phyloP scores from a whole-genome alignment of 2,329 filamentous ascomycete genomes.

The Microsporum audouinii region DNA sequence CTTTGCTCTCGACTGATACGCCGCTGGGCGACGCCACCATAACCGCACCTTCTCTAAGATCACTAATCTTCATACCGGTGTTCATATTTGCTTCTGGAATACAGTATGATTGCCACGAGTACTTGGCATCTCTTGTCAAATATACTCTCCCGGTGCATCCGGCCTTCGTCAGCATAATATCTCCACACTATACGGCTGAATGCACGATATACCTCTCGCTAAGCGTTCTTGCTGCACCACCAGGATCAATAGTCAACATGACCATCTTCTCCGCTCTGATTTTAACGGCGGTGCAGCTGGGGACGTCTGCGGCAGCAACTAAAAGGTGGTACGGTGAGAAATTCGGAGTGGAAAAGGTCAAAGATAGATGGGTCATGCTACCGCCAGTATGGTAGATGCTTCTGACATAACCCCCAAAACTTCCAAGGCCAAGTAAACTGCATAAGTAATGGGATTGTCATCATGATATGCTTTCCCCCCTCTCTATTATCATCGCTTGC shows the following conservation, averaged over 20 bases:
- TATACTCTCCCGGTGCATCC: constrained; percentile 70
- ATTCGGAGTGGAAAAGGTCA: constrained; percentile 57
- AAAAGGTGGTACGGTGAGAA: constrained; percentile 66
- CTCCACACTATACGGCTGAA: constrained; percentile 86
- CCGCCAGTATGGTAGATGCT: constrained; percentile 33
- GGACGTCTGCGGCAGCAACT: constrained; percentile 66
- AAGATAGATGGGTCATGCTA: constrained; percentile 62
- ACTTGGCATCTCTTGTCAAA: constrained; percentile 61
- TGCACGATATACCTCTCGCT: constrained; percentile 73
- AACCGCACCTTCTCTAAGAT: constrained; percentile 39
- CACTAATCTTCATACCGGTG: constrained; percentile 46
- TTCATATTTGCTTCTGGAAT: constrained; percentile 59
- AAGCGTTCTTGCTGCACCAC: constrained; percentile 60
- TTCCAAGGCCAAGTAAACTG: too few species aligned
- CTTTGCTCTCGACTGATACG: constrained; percentile 9
- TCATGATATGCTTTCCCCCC: too few species aligned
- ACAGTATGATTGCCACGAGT: constrained; percentile 62
- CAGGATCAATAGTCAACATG: constrained; percentile 53
- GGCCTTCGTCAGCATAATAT: constrained; percentile 61
- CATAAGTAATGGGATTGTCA: too few species aligned
- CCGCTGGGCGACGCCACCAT: constrained; percentile 25
- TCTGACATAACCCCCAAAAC: background rate
- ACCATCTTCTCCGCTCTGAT: constrained; percentile 58
- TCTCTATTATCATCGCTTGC: constrained; percentile 2
- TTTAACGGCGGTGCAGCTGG: constrained; percentile 71